Evolutionary conservation across 164 flowering plant genomes (phyloP).

Genomic region (Macadamia tetraphylla): DNA sequence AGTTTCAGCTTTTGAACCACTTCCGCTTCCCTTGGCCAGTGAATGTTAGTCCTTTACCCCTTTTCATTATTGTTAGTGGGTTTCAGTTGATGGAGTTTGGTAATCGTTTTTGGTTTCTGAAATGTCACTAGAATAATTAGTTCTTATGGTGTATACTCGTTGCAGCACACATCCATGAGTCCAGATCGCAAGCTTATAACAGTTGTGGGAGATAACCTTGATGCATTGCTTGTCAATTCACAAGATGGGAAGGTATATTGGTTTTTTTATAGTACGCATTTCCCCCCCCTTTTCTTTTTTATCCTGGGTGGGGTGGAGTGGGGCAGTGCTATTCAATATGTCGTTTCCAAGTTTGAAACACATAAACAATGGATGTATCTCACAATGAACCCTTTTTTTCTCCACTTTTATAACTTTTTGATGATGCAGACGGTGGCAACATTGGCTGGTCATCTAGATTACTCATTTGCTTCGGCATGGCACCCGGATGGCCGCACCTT

Average conservation of each 20-base stretch:
- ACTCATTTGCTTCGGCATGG: constrained; percentile 69
- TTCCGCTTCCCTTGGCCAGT: constrained; percentile 68
- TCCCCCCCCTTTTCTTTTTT: too few species aligned
- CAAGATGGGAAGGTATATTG: constrained; percentile 57
- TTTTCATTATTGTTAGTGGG: background rate
- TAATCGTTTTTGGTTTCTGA: background rate
- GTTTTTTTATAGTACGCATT: background rate
- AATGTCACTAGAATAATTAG: background rate
- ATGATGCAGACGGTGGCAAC: constrained; percentile 35
- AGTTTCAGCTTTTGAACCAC: constrained; percentile 56
- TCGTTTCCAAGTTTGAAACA: too few species aligned
- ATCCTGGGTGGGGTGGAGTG: too few species aligned
- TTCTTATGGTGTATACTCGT: background rate
- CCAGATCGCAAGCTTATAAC: constrained; percentile 54
- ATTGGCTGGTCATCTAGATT: constrained; percentile 50
- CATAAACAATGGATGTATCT: too few species aligned
- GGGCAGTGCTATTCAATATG: too few species aligned
- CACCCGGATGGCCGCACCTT: constrained; percentile 54
- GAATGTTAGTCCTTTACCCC: constrained; percentile 42
- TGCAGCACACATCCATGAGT: constrained; percentile 79
- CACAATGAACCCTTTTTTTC: too few species aligned
- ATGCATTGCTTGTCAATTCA: constrained; percentile 60
- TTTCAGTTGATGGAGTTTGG: background rate
- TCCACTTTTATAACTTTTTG: background rate
- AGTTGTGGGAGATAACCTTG: constrained; percentile 63